Base-by-base conservation (phyloP, 2,329 filamentous ascomycete genomes). In the Pseudogymnoascus sp. region DNA sequence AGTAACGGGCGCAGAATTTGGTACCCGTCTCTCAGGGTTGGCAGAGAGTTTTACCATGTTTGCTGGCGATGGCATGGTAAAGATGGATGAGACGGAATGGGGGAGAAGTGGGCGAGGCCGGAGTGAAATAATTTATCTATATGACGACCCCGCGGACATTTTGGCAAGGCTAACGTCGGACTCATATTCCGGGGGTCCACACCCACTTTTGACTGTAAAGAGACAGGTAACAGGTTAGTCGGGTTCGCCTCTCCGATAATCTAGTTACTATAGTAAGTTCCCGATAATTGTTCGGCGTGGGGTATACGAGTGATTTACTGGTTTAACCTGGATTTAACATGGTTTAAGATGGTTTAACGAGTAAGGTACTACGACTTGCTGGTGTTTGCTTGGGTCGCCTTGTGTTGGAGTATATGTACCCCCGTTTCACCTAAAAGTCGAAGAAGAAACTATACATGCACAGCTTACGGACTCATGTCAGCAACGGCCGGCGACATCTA, bases 91-190 rank as follows among this genome's bases (percentile, higher is more conserved):
- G 22, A 14, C 12, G 8, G 47, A 54, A 16, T 30, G 28, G n/a
- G 12, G n/a, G 47, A 54, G 18, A 12, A n/a, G 28, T 18, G 25
- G 28, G 47, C 47, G 47, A 54, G 47, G 47, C 25, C 47, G 47
- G 47, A 54, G 47, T 54, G 47, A 54, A 54, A 54, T 54, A 54
- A 54, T 54, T 54, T 54, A 54, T 54, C 25, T 54, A 54, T 54
- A 54, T 54, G 47, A 54, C 47, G 47, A 54, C 47, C 47, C 47
- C 47, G 47, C 47, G 47, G 47, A 33, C 47, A 54, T 54, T 33
- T 54, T 54, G 47, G 47, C 47, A 54, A 54, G 47, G 47, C 47
- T 54, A 54, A 54, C 47, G 25, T 54, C 47, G 47, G 47, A 33
- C 47, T 54, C 47, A 54, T 33, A 54, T 54, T 33, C 47, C n/a